Percentiles rank a stretch among this genome's conserved stretches.
phyloP scores from a whole-genome alignment of 2,329 filamentous ascomycete genomes.

The Botrytis paeoniae region DNA sequence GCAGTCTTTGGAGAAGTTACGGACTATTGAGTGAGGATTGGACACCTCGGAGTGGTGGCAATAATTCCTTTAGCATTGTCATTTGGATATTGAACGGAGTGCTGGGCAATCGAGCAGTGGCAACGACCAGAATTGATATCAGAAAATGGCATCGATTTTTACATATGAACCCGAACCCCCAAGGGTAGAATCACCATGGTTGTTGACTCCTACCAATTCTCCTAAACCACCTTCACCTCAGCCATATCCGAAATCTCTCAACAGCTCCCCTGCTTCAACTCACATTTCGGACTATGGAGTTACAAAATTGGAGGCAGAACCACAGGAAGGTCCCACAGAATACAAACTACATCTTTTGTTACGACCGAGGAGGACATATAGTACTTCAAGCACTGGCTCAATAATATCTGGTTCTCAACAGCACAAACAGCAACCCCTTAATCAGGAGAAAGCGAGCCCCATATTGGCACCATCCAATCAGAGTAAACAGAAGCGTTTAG shows the following conservation, averaged over 20 bases:
- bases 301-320: constrained; percentile 80
- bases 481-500: constrained; percentile 76
- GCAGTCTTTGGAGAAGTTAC: constrained; percentile 16
- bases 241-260: constrained; percentile 21
- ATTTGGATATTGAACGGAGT: background rate
- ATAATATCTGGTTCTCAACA: constrained; percentile 41
- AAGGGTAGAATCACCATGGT: constrained; percentile 88
- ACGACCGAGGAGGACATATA: constrained; percentile 72
- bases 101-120: background rate
- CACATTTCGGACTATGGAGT: constrained; percentile 61
- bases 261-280: constrained; percentile 37
- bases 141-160: constrained; percentile 85
- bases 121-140: background rate
- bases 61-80: background rate
- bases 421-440: constrained; percentile 26
- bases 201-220: constrained; percentile 53
- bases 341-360: constrained; percentile 93
- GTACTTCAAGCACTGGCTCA: constrained; percentile 63
- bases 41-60: background rate
- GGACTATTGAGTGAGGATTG: background rate
- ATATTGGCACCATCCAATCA: constrained; percentile 47
- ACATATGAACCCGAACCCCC: constrained; percentile 89
- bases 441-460: constrained; percentile 24
- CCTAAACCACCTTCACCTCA: constrained; percentile 34
- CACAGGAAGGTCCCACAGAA: constrained; percentile 90